phyloP scores from a whole-genome alignment of 306 rosid genomes.

The Quercus dentata region DNA sequence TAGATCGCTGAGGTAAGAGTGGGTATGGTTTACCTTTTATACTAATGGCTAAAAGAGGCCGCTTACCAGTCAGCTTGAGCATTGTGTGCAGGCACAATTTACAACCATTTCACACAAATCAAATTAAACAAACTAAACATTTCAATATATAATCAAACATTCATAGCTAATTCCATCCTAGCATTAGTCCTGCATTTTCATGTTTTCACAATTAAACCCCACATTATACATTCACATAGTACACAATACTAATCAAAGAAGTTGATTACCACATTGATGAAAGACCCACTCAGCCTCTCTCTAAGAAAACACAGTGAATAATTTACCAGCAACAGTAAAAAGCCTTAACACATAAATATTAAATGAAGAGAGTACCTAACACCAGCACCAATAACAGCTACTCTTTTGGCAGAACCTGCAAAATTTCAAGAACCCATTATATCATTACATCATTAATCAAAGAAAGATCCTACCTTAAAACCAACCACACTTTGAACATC shows the following conservation, averaged over 20 bases:
- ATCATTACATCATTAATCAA: background rate
- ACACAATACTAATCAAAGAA: background rate
- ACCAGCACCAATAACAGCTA: slow-evolving; percentile 93
- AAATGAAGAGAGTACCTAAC: slow-evolving; percentile 50
- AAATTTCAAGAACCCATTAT: slow-evolving; percentile 12
- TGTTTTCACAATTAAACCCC: background rate
- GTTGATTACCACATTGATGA: background rate
- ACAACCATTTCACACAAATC: background rate
- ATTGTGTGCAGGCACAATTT: background rate
- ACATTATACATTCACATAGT: background rate
- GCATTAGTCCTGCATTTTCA: background rate
- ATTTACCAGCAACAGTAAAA: background rate
- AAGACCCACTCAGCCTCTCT: background rate
- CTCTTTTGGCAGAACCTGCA: slow-evolving; percentile 67
- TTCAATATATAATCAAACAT: background rate
- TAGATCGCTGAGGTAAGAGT: background rate
- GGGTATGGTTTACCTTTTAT: background rate
- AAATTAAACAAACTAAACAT: background rate
- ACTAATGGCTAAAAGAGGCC: background rate
- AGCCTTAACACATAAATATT: background rate
- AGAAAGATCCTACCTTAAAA: background rate
- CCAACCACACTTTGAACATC: background rate
- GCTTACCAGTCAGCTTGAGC: background rate
- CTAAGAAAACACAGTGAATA: background rate
- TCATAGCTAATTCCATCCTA: background rate